Base-by-base conservation (phyloP, 2,329 filamentous ascomycete species). In the Sordariomycetes sp. region DNA sequence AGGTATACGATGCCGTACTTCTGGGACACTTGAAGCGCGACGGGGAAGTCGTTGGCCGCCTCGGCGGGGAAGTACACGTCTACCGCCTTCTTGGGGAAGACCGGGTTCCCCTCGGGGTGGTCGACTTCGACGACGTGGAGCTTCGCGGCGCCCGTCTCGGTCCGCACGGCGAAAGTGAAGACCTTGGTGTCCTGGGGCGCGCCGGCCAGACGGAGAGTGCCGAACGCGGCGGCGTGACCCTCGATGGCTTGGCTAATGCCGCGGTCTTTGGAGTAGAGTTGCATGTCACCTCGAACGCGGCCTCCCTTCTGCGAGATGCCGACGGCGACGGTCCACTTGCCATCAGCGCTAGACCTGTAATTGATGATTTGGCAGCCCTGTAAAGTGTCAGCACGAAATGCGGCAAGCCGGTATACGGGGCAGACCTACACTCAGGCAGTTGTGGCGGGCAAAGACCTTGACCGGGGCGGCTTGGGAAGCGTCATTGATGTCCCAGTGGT, bases 351-450 rank as follows among this genome's bases (percentile, higher is more conserved):
- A 65, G 95, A 89, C 64, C 92, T 90, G 76, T 99, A 99, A 77
- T 97, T 99, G 82, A 99, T 99, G 72, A 99, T 99, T 82, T 99
- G 94, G 74, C 90, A 95, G 63, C 87, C 87, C 89, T 95, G 65
- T n/a, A 20, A 35, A 32, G 28, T 50, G 60, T 64, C 60, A 66
- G 64, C 61, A 36, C 34, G 52, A 32, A 15, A 53, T 28, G 2
- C 17, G 24, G 57, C 15, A 45, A 22, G 24, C 17, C n/a, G 15
- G 25, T 10, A 24, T 10, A 17, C 34, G 55, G 24, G 36, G 53
- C 45, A 48, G 20, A 77, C 87, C 64, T 79, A 94, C 90, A 65
- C 80, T 82, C 58, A 99, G 82, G 69, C 96, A 96, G 64, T 86
- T 80, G 68, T 96, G 94, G 66, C 94, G 87, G 70, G 97, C 92